phyloP scores from a whole-genome alignment of 441 rosid genomes.

The Syzygium syzygioides region DNA sequence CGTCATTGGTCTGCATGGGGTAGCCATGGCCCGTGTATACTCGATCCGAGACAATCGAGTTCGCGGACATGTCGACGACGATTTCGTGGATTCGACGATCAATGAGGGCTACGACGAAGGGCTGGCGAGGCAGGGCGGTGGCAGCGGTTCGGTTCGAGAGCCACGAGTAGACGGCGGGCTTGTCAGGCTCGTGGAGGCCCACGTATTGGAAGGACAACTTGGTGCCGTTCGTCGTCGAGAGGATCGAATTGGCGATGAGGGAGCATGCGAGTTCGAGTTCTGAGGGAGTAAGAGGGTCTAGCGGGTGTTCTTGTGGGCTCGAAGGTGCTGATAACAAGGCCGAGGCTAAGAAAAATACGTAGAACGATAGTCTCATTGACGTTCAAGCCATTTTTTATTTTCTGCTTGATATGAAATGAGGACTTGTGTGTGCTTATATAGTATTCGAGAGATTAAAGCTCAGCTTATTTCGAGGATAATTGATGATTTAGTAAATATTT shows the following conservation, averaged over 20 bases:
- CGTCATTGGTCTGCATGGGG: slow-evolving; percentile 18
- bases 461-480: accelerated
- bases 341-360: neutral
- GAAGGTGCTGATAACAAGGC: neutral
- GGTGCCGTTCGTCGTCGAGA: slow-evolving; percentile 4
- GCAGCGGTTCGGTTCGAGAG: neutral
- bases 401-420: neutral
- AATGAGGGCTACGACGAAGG: slow-evolving; percentile 12
- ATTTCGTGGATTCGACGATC: slow-evolving; percentile 24
- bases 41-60: slow-evolving; percentile 1
- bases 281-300: slow-evolving; percentile 21
- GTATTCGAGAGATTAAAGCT: neutral
- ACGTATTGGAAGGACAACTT: slow-evolving; percentile 18
- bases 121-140: slow-evolving; percentile 17
- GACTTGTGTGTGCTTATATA: neutral
- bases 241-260: slow-evolving; percentile 4
- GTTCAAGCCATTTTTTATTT: neutral
- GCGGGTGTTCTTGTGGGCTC: slow-evolving; percentile 12
- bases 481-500: neutral
- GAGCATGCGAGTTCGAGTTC: slow-evolving; percentile 17
- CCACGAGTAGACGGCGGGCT: slow-evolving; percentile 20
- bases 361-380: neutral
- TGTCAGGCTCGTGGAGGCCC: slow-evolving; percentile 38
- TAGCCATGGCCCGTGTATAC: slow-evolving; percentile 19
- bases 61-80: slow-evolving; percentile 17